Conservation (phyloP, 805 yeast genomes). For the Wickerhamiella bombiphila region DNA sequence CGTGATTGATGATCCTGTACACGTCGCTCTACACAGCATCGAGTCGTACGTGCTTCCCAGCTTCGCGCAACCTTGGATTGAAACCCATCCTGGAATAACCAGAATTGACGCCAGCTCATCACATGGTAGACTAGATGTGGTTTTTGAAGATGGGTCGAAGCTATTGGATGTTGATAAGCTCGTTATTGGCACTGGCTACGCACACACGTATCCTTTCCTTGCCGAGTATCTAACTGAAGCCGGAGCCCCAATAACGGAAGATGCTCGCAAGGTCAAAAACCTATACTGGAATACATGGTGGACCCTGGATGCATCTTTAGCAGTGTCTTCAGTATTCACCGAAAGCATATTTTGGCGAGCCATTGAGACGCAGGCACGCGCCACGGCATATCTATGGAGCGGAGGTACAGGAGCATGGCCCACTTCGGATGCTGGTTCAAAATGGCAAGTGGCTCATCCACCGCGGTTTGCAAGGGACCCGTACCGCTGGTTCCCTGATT, state of each 20-base stretch:
- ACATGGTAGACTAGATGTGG: conserved; percentile 1
- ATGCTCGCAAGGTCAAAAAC: conserved; percentile 7
- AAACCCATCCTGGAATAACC: conserved; percentile 6
- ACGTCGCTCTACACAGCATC: conserved; percentile 15
- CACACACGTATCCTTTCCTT: conserved; percentile 10
- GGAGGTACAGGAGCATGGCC: conserved; percentile 2
- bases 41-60: conserved; percentile 9
- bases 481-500: conserved; percentile 11
- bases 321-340: conserved; percentile 7
- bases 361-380: conserved; percentile 11
- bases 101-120: not conserved
- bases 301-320: conserved; percentile 11
- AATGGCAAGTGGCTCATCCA: conserved; percentile 8
- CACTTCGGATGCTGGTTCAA: conserved; percentile 3
- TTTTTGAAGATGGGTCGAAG: conserved; percentile 4
- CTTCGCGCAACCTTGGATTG: conserved; percentile 14
- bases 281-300: conserved; percentile 15
- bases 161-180: conserved; percentile 8
- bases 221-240: conserved; percentile 5
- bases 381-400: conserved; percentile 10
- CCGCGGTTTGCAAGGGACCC: conserved; percentile 3
- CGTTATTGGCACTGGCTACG: conserved; percentile 14
- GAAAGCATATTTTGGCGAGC: conserved; percentile 12
- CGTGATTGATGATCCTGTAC: conserved; percentile 15
- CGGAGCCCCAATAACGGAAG: conserved; percentile 5